Conservation (phyloP, 176 grass and related monocot genomes). For the Phragmites australis region DNA sequence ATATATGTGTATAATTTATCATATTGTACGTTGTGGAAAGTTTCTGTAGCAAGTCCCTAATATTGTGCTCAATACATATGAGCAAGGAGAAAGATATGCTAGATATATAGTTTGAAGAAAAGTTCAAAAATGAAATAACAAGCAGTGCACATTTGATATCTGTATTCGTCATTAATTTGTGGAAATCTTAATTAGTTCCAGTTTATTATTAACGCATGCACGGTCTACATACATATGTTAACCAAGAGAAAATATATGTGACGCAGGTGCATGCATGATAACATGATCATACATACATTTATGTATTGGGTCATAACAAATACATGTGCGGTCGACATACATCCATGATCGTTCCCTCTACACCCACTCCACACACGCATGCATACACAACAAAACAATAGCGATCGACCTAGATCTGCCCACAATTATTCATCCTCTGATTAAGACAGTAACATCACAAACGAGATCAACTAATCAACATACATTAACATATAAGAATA, state of each 20-base stretch:
- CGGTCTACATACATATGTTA: background rate
- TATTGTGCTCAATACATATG: too few relatives aligned
- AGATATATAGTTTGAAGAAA: background rate
- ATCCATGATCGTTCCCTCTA: background rate
- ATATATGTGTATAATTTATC: background rate
- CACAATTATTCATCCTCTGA: conserved; percentile 27
- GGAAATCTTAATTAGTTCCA: background rate
- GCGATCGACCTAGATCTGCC: background rate
- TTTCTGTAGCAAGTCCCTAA: background rate
- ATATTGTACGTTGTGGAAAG: too few relatives aligned
- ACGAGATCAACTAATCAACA: conserved; percentile 28
- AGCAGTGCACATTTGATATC: background rate
- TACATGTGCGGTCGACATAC: background rate
- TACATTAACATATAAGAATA: conserved; percentile 27
- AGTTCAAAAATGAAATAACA: background rate
- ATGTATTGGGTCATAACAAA: background rate
- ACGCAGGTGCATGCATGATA: background rate
- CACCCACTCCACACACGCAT: too few relatives aligned
- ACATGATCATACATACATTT: background rate
- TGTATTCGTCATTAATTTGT: background rate
- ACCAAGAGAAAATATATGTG: background rate
- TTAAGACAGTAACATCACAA: background rate
- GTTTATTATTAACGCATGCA: background rate
- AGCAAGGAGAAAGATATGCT: too few relatives aligned
- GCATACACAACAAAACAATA: background rate